Evolutionary conservation across 176 grass and related monocot genomes (phyloP).

Genomic region (Lolium perenne): DNA sequence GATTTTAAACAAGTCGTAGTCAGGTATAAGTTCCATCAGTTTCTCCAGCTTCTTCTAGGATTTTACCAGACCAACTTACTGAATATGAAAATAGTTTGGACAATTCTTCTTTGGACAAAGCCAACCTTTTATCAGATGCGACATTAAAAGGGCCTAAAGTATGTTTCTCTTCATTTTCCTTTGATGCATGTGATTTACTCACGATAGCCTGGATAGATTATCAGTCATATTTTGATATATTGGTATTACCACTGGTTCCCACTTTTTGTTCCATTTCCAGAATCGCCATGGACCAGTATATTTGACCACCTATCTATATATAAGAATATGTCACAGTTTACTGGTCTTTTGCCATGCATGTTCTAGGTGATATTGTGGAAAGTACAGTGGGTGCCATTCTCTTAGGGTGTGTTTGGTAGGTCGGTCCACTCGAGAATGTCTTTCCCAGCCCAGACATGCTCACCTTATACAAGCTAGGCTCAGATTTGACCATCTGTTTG

Average conservation of each 20-base stretch:
- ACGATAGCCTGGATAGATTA: neutral
- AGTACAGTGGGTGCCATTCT: conserved; percentile 82
- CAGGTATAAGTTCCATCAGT: too few relatives aligned
- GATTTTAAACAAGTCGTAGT: too few relatives aligned
- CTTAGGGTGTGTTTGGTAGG: too few relatives aligned
- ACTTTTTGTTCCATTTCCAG: neutral
- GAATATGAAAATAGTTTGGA: conserved; percentile 22
- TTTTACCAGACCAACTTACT: too few relatives aligned
- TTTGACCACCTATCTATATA: neutral
- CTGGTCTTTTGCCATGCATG: conserved; percentile 49
- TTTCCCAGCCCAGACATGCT: too few relatives aligned
- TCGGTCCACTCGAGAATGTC: too few relatives aligned
- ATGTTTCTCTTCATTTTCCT: conserved; percentile 32
- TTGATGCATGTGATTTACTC: conserved; percentile 6
- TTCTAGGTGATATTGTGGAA: conserved; percentile 90
- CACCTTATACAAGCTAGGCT: too few relatives aligned
- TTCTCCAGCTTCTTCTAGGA: too few relatives aligned
- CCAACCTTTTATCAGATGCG: conserved; percentile 45
- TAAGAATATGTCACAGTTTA: conserved; percentile 1
- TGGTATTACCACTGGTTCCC: neutral
- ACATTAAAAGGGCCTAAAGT: conserved; percentile 73
- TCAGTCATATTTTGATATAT: neutral
- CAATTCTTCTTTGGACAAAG: conserved; percentile 42
- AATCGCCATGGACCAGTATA: neutral
- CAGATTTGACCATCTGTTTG: too few relatives aligned